Base-by-base conservation (phyloP, 2,329 filamentous ascomycete genomes). In the Fusarium cicatricum region DNA sequence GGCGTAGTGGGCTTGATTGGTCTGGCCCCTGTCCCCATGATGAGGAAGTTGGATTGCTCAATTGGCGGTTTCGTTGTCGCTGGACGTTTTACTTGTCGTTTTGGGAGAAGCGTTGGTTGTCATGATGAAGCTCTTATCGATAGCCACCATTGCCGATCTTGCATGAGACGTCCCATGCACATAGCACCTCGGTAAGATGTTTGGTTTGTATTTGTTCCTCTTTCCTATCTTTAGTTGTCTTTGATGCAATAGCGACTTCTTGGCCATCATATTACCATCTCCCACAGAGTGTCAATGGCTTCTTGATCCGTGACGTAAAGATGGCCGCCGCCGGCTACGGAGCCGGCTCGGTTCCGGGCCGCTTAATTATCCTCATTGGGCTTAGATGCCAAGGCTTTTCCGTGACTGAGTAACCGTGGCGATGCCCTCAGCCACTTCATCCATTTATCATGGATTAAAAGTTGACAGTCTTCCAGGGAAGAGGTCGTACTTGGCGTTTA, bases 291-390 rank as follows among this genome's bases (percentile, higher is more conserved):
- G 23, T 26, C 9, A 8, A 26, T 26, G 3, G 23, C 23, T 8
- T 26, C 21, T 21, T 21, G 21, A 23, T 44, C 29, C 23, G 39
- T 19, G 23, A 17, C 11, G 34, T 38, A 23, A 15, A 12, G 17
- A 12, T 37, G 11, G 21, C 23, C 26, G 33, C 44, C 44, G 44
- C 44, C 44, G 44, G 33, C 33, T 21, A 26, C 28, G 42, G 15
- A 32, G 40, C 48, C 54, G 47, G 54, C 47, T 58, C 16, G 15
- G 28, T 32, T 38, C 46, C 41, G 47, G 53, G n/a, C 34, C 53
- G 53, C 47, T 33, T 52, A 58, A 17, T 17, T 52, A 12, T 39
- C 47, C 47, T 39, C 12, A 19, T 42, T 23, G 10, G 37, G 55
- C 14, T 29, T 58, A 58, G 55, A 29, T 21, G 40, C 52, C 43